Evolutionary conservation across 2,329 filamentous ascomycete genomes (phyloP).

Genomic region (Xylariales sp.): DNA sequence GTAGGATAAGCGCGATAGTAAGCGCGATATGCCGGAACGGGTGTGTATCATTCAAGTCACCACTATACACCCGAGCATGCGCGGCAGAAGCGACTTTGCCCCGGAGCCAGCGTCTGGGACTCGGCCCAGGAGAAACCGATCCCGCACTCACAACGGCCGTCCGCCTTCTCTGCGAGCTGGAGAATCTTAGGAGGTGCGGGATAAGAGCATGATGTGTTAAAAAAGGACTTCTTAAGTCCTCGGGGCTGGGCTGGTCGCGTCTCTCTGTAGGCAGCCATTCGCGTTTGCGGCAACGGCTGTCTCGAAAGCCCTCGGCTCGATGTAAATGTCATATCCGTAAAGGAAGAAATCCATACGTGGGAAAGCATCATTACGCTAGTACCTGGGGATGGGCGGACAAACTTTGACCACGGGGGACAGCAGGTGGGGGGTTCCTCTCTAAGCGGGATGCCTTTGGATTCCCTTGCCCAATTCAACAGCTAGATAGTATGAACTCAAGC

Average conservation of each 20-base stretch:
- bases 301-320: constrained; percentile 32
- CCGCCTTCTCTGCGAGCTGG: constrained; percentile 21
- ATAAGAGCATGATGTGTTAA: constrained; percentile 19
- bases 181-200: constrained; percentile 23
- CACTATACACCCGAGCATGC: constrained; percentile 12
- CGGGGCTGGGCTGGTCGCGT: constrained; percentile 48
- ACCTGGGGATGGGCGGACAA: constrained; percentile 10
- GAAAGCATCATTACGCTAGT: not conserved
- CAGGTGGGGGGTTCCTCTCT: constrained; percentile 30
- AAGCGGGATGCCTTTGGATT: constrained; percentile 29
- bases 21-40: constrained; percentile 34
- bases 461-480: constrained; percentile 18
- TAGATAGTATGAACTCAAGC: constrained; percentile 32
- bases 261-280: constrained; percentile 32
- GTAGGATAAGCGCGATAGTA: constrained; percentile 57
- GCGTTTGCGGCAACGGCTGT: constrained; percentile 20
- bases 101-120: constrained; percentile 54
- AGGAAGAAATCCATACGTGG: constrained; percentile 4
- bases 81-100: constrained; percentile 46
- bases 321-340: constrained; percentile 20
- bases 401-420: constrained; percentile 25
- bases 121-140: constrained; percentile 44
- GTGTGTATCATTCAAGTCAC: constrained; percentile 10
- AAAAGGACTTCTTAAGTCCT: constrained; percentile 18
- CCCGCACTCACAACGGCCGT: constrained; percentile 20